Conservation (phyloP, 2,329 filamentous ascomycete genomes). For the Hansfordia pulvinata region DNA sequence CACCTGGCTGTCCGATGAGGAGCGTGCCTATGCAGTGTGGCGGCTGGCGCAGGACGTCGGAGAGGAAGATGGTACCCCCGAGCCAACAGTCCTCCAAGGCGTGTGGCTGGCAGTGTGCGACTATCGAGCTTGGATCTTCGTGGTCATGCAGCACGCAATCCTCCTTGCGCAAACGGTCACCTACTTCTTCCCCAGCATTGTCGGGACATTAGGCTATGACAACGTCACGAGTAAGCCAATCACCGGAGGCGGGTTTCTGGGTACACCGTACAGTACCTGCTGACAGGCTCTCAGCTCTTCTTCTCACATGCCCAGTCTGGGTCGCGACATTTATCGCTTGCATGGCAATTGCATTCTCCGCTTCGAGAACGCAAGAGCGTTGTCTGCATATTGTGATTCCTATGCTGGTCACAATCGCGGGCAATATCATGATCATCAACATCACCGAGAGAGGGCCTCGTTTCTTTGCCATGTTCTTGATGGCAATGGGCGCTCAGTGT, state of each 20-base stretch:
- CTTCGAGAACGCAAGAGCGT: constrained; percentile 22
- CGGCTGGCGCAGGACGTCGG: constrained; percentile 20
- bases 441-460: constrained; percentile 21
- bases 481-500: constrained; percentile 14
- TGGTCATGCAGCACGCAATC: constrained; percentile 16
- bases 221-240: constrained; percentile 13
- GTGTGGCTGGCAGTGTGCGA: constrained; percentile 18
- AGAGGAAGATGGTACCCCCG: constrained; percentile 13
- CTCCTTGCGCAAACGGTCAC: constrained; percentile 21
- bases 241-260: no score
- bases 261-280: background rate
- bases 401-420: constrained; percentile 20
- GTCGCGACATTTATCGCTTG: constrained; percentile 20
- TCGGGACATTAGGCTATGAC: constrained; percentile 29
- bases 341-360: constrained; percentile 21
- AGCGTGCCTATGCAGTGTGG: constrained; percentile 17
- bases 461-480: constrained; percentile 28
- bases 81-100: constrained; percentile 13
- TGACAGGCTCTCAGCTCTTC: constrained; percentile 20
- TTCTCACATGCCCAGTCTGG: constrained; percentile 23
- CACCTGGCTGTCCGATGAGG: constrained; percentile 1
- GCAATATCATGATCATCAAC: constrained; percentile 22
- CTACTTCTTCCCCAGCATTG: constrained; percentile 31
- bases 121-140: constrained; percentile 17
- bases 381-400: constrained; percentile 21